phyloP scores from a whole-genome alignment of 176 grass and related monocot genomes.

The Zoysia japonica region DNA sequence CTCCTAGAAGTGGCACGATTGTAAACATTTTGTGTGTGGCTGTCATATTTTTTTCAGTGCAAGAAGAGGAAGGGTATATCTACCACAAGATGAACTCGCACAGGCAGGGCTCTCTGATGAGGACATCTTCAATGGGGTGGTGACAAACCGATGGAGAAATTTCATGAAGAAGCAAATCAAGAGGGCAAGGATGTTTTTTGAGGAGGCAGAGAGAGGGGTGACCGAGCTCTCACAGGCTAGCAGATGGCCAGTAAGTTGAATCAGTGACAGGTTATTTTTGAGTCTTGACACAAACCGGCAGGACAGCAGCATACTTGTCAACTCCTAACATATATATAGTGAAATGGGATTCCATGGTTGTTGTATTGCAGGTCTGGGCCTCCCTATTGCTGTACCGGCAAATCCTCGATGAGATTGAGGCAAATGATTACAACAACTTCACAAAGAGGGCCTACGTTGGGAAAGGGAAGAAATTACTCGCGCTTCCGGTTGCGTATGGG shows the following conservation, averaged over 20 bases:
- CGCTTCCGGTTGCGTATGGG: constrained; percentile 72
- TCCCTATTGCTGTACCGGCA: constrained; percentile 73
- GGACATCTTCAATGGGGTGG: constrained; percentile 75
- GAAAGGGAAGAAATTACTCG: constrained; percentile 78
- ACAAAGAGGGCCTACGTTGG: constrained; percentile 86
- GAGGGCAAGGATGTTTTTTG: constrained; percentile 87
- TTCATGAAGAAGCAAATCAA: constrained; percentile 96
- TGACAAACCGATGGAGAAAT: constrained; percentile 66
- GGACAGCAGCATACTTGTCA: background rate
- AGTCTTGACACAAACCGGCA: no score
- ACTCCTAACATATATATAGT: background rate
- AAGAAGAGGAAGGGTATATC: constrained; percentile 79
- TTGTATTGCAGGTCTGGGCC: constrained; percentile 77
- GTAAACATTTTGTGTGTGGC: background rate
- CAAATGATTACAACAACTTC: constrained; percentile 95
- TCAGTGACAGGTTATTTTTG: background rate
- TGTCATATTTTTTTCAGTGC: constrained; percentile 37
- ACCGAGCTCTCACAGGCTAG: constrained; percentile 82
- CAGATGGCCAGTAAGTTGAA: constrained; percentile 75
- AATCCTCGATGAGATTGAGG: constrained; percentile 94
- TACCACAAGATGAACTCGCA: constrained; percentile 85
- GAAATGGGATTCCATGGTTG: background rate
- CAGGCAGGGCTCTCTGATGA: constrained; percentile 72
- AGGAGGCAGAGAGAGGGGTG: constrained; percentile 81
- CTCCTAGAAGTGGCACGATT: background rate